Percentiles rank a stretch among this genome's conserved stretches.
Conservation (phyloP, 768 basidiomycete genomes). For the Pulveroboletus ravenelii region DNA sequence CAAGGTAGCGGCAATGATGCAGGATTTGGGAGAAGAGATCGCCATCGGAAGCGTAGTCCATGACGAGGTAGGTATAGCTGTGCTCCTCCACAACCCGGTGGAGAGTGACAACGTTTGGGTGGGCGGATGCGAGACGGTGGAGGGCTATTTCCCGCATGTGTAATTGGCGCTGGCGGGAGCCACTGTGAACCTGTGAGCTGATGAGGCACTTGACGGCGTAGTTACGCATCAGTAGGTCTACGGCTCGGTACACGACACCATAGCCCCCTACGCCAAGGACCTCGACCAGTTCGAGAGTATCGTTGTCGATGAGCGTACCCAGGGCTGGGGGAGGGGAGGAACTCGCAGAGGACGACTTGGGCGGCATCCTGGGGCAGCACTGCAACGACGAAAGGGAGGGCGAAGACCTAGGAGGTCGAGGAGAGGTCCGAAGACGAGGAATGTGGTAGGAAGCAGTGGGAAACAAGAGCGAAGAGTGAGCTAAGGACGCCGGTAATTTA, state of each 20-base stretch:
- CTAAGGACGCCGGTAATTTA: constrained; percentile 27
- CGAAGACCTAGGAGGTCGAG: constrained; percentile 24
- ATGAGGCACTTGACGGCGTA: constrained; percentile 92
- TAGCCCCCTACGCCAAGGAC: constrained; percentile 92
- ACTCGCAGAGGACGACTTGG: constrained; percentile 30
- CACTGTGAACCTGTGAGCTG: constrained; percentile 41
- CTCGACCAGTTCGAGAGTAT: constrained; percentile 75
- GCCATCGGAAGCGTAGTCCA: constrained; percentile 89
- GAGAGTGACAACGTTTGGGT: constrained; percentile 81
- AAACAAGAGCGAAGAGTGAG: constrained; percentile 25
- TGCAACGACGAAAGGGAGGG: constrained; percentile 14
- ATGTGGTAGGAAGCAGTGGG: constrained; percentile 18
- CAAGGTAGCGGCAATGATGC: constrained; percentile 69
- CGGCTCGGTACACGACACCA: constrained; percentile 89
- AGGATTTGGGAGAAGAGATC: constrained; percentile 92
- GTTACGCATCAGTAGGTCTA: constrained; percentile 51
- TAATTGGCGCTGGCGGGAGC: constrained; percentile 59
- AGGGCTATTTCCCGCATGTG: constrained; percentile 88
- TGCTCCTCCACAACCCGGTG: constrained; percentile 84
- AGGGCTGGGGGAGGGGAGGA: constrained; percentile 49
- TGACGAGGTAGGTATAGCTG: constrained; percentile 80
- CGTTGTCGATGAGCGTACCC: constrained; percentile 81
- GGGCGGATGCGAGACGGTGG: constrained; percentile 68
- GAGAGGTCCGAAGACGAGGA: constrained; percentile 21
- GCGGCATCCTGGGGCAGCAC: constrained; percentile 26